Evolutionary conservation across 495 filamentous ascomycete species (phyloP).

Genomic region (Xylaria grammica): DNA sequence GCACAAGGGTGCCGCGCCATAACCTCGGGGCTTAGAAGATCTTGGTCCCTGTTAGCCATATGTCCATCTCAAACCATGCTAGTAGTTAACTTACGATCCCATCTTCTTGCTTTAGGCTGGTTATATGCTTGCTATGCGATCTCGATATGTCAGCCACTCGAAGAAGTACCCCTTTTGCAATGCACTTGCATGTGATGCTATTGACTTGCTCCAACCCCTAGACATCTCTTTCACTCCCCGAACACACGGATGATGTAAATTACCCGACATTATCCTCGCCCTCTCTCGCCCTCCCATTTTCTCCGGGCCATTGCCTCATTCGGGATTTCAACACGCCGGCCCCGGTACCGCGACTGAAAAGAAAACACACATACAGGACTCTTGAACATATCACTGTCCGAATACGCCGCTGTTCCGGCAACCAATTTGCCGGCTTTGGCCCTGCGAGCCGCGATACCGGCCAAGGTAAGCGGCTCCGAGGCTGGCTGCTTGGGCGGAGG

Average conservation of each 20-base stretch:
- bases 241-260: not conserved
- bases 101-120: constrained; percentile 81
- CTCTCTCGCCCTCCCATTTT: not conserved
- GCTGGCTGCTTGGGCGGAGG: constrained; percentile 20
- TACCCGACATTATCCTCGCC: not conserved
- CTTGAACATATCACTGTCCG: constrained; percentile 86
- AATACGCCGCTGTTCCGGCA: constrained; percentile 76
- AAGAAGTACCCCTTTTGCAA: not conserved
- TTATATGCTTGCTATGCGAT: constrained; percentile 46
- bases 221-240: not conserved
- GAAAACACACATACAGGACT: constrained; percentile 53
- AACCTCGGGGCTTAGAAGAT: constrained; percentile 63
- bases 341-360: not conserved
- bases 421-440: constrained; percentile 69
- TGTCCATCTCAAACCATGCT: not conserved
- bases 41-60: constrained; percentile 33
- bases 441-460: constrained; percentile 70
- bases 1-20: constrained; percentile 62
- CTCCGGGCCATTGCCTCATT: not conserved
- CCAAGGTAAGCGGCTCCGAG: constrained; percentile 70
- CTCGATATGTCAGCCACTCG: constrained; percentile 1
- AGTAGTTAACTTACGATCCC: constrained; percentile 71
- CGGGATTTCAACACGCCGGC: not conserved
- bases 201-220: not conserved
- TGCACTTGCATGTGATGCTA: not conserved